Evolutionary conservation across 306 rosid genomes (phyloP).

Genomic region (Oemleria cerasiformis): DNA sequence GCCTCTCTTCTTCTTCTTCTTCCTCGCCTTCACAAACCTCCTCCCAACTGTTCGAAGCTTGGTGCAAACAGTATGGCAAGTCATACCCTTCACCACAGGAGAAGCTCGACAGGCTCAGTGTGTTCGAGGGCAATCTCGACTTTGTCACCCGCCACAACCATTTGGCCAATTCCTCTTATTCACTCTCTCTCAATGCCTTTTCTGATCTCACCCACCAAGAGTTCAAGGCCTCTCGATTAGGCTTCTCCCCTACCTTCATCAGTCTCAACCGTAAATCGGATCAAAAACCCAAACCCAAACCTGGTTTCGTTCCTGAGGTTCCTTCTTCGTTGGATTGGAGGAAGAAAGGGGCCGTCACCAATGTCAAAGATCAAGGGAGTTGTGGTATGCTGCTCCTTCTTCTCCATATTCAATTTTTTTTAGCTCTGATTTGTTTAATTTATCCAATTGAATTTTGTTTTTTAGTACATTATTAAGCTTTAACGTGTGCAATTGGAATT

Average conservation of each 20-base stretch:
- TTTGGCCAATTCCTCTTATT: constrained; percentile 42
- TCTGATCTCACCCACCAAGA: constrained; percentile 86
- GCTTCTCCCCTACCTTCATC: constrained; percentile 46
- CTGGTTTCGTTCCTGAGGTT: constrained; percentile 17
- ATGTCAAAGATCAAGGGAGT: constrained; percentile 78
- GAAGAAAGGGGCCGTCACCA: constrained; percentile 64
- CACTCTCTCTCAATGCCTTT: constrained; percentile 73
- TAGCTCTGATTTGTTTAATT: background rate
- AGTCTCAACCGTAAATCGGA: constrained; percentile 17
- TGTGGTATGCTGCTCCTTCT: constrained; percentile 51
- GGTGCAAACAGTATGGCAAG: constrained; percentile 68
- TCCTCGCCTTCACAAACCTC: constrained; percentile 15
- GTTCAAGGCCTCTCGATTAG: constrained; percentile 75
- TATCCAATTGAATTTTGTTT: background rate
- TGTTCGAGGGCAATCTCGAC: constrained; percentile 60
- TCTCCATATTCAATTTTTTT: background rate
- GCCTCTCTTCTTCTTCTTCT: constrained; percentile 23
- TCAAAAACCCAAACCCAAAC: constrained; percentile 6
- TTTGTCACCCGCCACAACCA: constrained; percentile 56
- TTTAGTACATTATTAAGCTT: background rate
- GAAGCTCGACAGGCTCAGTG: constrained; percentile 50
- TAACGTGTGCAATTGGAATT: background rate
- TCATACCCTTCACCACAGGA: constrained; percentile 56
- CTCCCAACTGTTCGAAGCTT: constrained; percentile 57
- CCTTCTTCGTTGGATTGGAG: constrained; percentile 91